These are phyloP conservation scores for Fusarium sp. DNA, from an alignment of 2,329 filamentous ascomycete species.

Conservation along the genomic window DNA sequence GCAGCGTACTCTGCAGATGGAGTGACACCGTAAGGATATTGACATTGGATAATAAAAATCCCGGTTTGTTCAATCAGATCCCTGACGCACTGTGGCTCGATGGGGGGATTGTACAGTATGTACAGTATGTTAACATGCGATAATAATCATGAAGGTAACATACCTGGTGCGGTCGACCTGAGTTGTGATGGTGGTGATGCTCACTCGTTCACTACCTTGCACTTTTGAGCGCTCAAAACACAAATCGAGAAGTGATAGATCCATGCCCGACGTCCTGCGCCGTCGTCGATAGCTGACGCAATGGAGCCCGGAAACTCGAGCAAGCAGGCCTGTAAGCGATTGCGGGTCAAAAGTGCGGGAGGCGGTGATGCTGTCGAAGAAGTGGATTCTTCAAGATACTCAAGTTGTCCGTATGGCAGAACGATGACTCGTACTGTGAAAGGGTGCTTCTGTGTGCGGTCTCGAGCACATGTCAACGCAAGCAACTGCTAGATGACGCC, in stretches of 20 bases:
- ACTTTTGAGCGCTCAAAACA: neutral
- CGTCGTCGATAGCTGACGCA: conserved; percentile 37
- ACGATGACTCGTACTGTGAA: conserved; percentile 27
- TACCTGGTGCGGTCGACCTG: conserved; percentile 9
- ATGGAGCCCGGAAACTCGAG: conserved; percentile 30
- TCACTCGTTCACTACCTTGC: neutral
- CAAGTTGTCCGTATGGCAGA: conserved; percentile 21
- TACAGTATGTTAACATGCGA: conserved; percentile 9
- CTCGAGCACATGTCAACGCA: neutral
- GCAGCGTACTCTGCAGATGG: conserved; percentile 26
- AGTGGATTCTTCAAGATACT: conserved; percentile 25
- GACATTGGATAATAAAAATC: conserved; percentile 34
- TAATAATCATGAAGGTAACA: conserved; percentile 16
- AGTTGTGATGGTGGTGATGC: conserved; percentile 12
- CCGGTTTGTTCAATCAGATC: conserved; percentile 27
- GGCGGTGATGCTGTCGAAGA: conserved; percentile 37
- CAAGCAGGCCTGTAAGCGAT: conserved; percentile 32
- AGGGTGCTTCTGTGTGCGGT: conserved; percentile 2
- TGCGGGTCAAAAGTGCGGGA: conserved; percentile 35
- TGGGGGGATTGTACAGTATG: conserved; percentile 5
- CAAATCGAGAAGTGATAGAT: conserved; percentile 23
- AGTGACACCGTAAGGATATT: conserved; percentile 34
- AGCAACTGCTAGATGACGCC: neutral
- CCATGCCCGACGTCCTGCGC: conserved; percentile 10
- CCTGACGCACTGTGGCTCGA: conserved; percentile 18